Base-by-base conservation (phyloP, 495 filamentous ascomycete genomes). In the Penicillium lividum region DNA sequence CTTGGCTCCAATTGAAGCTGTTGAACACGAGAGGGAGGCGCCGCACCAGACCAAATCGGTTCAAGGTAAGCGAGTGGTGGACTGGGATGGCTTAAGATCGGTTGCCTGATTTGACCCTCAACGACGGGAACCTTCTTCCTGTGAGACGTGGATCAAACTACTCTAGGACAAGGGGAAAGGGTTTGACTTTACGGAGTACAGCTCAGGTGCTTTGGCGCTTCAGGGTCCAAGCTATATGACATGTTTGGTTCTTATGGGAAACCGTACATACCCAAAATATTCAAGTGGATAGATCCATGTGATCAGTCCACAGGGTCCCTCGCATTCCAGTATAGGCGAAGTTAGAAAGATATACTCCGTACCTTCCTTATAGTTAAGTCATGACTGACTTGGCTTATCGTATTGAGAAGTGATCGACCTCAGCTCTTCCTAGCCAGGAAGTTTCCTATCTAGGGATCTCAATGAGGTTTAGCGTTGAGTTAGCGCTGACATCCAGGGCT, bases 51-150 rank as follows among this genome's bases (percentile, higher is more conserved):
- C 18, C 55, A 13, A 56, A 65, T 61, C 51, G 28, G 65, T 67
- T 36, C 47, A 63, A 59, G 44, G 60, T 65, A 68, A 65, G 67
- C 65, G 65, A 69, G 53, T 53, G 22, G 55, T 61, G 62, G 61
- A 61, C 58, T 54, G 59, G 55, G 45, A 44, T 34, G 31, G 55
- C 4, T 18, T 15, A 31, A 34, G 31, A 36, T 54, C 22, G 42
- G 28, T 18, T 22, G 34, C 31, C n/a, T 54, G 42, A 51, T 40
- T 22, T 40, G 46, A 3, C 13, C 7, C 2, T 40, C 11, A n/a
- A 9, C 33, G 18, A 25, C 22, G n/a, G 44, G 53, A 25, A 38
- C 1, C 45, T 56, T 48, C n/a, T 30, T 38, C 45, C 44, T 33
- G 53, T 34, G 49, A 36, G 34, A 28, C 8, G 33, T 36, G 33